Conservation (phyloP, 805 yeast genomes). For the Ogataea nonfermentans region DNA sequence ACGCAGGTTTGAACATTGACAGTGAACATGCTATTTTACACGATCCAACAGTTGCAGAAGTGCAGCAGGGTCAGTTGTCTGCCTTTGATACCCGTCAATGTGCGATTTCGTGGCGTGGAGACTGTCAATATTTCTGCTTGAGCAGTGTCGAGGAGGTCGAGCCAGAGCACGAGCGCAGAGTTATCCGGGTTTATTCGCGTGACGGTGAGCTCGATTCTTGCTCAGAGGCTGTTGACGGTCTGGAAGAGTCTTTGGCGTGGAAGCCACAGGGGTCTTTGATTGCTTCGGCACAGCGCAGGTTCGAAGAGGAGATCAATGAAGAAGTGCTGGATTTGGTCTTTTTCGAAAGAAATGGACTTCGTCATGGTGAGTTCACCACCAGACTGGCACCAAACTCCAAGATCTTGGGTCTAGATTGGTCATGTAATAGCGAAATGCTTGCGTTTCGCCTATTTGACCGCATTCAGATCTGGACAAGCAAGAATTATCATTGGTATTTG, state of each 20-base stretch:
- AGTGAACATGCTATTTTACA: slow-evolving; percentile 52
- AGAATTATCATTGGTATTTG: slow-evolving; percentile 94
- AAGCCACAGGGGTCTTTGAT: slow-evolving; percentile 86
- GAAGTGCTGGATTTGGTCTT: slow-evolving; percentile 59
- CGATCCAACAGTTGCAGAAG: slow-evolving; percentile 84
- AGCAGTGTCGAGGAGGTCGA: slow-evolving; percentile 55
- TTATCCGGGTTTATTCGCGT: slow-evolving; percentile 76
- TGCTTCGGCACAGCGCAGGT: slow-evolving; percentile 72
- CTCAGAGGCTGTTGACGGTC: slow-evolving; percentile 84
- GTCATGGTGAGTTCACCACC: slow-evolving; percentile 81
- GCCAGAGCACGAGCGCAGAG: slow-evolving; percentile 56
- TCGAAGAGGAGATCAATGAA: slow-evolving; percentile 49
- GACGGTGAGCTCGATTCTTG: slow-evolving; percentile 79
- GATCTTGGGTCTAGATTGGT: slow-evolving; percentile 68
- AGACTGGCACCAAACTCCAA: slow-evolving; percentile 53
- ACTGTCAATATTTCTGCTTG: slow-evolving; percentile 78
- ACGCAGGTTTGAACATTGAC: slow-evolving; percentile 68
- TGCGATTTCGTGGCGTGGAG: slow-evolving; percentile 91
- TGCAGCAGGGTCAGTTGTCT: slow-evolving; percentile 67
- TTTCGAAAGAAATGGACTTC: slow-evolving; percentile 89
- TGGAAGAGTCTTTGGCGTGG: slow-evolving; percentile 78
- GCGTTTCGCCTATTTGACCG: slow-evolving; percentile 61
- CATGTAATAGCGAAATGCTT: slow-evolving; percentile 72
- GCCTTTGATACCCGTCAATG: slow-evolving; percentile 48
- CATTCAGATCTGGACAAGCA: slow-evolving; percentile 87